Evolutionary conservation across 73 alveolate genomes (phyloP).

Genomic region (Effrenium voratum): DNA sequence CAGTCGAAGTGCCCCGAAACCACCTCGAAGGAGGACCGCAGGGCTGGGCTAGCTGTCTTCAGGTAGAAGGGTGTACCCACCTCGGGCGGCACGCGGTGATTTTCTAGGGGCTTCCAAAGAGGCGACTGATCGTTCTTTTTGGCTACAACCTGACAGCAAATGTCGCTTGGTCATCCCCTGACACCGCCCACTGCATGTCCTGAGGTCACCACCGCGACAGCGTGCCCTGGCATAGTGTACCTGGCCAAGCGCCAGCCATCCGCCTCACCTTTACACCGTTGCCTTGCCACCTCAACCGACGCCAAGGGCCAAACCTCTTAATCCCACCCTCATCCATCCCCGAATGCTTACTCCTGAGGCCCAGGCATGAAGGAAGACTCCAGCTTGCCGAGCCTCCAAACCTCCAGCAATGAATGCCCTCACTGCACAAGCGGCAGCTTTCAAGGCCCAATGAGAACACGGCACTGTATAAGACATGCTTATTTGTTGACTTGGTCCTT

Average conservation of each 20-base stretch:
- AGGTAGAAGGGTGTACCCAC: conserved; percentile 81
- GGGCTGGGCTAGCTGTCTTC: conserved; percentile 52
- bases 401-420: too few species aligned
- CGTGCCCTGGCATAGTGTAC: conserved; percentile 91
- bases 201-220: conserved; percentile 38
- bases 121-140: background rate
- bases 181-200: background rate
- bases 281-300: too few species aligned
- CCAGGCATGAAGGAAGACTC: conserved; percentile 77
- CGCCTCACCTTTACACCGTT: too few species aligned
- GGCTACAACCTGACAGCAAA: too few species aligned
- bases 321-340: background rate
- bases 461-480: too few species aligned
- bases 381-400: conserved; percentile 79
- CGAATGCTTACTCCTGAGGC: background rate
- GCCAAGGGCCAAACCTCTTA: too few species aligned
- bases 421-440: too few species aligned
- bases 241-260: background rate
- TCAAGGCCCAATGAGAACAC: too few species aligned
- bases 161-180: background rate
- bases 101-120: background rate
- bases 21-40: conserved; percentile 41
- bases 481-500: too few species aligned
- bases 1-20: conserved; percentile 82
- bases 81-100: background rate